Evolutionary conservation across 1,284 basidiomycete species (phyloP), one percentile per base, ranked within the genome.

Genomic region (Fomes fomentarius): DNA sequence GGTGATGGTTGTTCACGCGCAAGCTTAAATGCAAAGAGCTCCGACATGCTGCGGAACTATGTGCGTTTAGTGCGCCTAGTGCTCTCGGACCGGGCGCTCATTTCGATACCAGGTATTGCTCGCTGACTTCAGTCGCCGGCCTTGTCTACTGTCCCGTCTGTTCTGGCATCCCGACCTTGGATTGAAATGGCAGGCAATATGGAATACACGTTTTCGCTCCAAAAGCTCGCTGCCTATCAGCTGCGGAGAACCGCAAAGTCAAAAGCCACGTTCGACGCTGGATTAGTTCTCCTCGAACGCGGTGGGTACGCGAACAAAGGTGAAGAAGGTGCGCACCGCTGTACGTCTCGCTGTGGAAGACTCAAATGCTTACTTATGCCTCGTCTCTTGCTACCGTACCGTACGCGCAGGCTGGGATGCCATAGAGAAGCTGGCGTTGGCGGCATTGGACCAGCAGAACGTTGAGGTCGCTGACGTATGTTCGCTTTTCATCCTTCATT

Each of bases 341-440:
- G 6, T 28, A 41, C 21, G 3, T 9, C 5, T 9, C 7, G 2
- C 26, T 10, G 17, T 3, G n/a, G n/a, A 28, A 1, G 24, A 43
- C n/a, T 19, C 9, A 19, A n/a, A 38, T 8, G 17, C 31, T 28
- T 38, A 40, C 14, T 33, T 12, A 30, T 30, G 28, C 12, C 28
- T 30, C 22, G 24, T 8, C 15, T 15, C 22, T 17, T 40, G 38
- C 33, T 47, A 17, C 26, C 9, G 14, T 46, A 48, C 22, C 24
- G 57, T 28, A 8, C 12, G 12, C 31, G 25, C 63, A 94, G 92
- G 81, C 61, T 97, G 94, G 93, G 80, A 87, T 1, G 85, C 94
- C 57, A 74, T 96, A 14, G 96, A 98, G 69, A 95, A 98, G 67
- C 77, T 98, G 1, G 85, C 87, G 4, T 77, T 96, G 34, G 93